Conservation (phyloP, 371 early-diverging fungal species). For the Actinomortierella wolfii region DNA sequence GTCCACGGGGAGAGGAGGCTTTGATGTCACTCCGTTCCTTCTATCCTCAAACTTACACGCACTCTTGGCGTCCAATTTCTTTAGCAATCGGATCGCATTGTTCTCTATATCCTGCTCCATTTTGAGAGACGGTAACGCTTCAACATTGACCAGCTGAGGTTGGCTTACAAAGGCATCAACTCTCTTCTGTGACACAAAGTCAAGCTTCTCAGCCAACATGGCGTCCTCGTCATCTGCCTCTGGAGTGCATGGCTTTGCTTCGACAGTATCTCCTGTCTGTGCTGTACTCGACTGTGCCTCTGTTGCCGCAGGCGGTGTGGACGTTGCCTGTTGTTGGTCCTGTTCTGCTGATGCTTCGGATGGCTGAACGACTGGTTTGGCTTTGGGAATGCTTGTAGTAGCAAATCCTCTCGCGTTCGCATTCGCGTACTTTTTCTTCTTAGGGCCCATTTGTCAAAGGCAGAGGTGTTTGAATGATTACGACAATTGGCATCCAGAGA, state of each 20-base stretch:
- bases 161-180: conserved; percentile 44
- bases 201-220: conserved; percentile 34
- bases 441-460: conserved; percentile 48
- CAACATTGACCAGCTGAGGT: conserved; percentile 40
- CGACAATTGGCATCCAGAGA: too few species aligned
- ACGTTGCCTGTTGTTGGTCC: too few species aligned
- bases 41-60: conserved; percentile 13
- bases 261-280: background rate
- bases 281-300: too few species aligned
- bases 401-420: conserved; percentile 47
- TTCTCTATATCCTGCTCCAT: conserved; percentile 43
- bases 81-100: conserved; percentile 31
- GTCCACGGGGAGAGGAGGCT: too few species aligned
- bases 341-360: background rate
- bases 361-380: conserved; percentile 20
- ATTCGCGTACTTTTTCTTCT: conserved; percentile 46
- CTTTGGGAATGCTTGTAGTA: conserved; percentile 47
- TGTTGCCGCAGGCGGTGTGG: conserved; percentile 2
- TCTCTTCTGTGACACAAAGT: conserved; percentile 24
- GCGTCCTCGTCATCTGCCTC: conserved; percentile 37
- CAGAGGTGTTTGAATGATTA: too few species aligned
- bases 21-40: too few species aligned
- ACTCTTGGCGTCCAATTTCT: conserved; percentile 35
- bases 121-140: conserved; percentile 36
- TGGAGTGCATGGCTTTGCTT: background rate